A percentile compares a stretch with the other conserved stretches of the same genome.
Evolutionary conservation across 2,329 filamentous ascomycete species (phyloP).

Genomic region (Coniella lustricola): DNA sequence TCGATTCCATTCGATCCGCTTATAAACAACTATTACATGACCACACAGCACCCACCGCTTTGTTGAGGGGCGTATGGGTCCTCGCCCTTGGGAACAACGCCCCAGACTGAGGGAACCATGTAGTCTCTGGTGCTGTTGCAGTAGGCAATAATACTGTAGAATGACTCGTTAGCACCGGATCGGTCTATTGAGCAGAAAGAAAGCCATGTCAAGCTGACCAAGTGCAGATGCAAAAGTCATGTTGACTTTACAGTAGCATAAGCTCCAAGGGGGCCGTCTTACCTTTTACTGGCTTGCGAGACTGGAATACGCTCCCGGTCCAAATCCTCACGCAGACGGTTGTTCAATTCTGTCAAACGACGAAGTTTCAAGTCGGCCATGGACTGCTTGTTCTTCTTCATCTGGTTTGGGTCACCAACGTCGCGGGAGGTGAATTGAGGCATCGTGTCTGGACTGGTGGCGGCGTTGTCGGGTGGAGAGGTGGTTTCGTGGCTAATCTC

Average conservation of each 20-base stretch:
- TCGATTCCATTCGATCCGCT: constrained; percentile 7
- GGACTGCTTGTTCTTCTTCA: constrained; percentile 94
- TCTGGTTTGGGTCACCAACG: constrained; percentile 60
- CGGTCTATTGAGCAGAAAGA: neutral
- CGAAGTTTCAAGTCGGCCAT: constrained; percentile 98
- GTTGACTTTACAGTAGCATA: neutral
- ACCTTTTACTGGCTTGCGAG: constrained; percentile 86
- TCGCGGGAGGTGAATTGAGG: constrained; percentile 62
- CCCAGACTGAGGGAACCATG: constrained; percentile 98
- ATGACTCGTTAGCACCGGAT: constrained; percentile 2
- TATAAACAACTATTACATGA: constrained; percentile 60
- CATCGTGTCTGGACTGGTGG: constrained; percentile 37
- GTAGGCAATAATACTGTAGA: constrained; percentile 83
- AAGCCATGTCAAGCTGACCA: too few relatives aligned
- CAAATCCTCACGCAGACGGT: constrained; percentile 88
- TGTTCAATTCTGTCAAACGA: constrained; percentile 93
- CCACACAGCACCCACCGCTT: constrained; percentile 82
- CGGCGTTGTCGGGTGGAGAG: constrained; percentile 18
- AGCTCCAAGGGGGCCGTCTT: constrained; percentile 27
- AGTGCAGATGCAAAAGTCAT: neutral
- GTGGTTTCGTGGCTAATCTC: constrained; percentile 24
- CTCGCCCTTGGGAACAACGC: constrained; percentile 85
- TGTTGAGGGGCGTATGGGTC: constrained; percentile 98
- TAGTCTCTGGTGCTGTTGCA: constrained; percentile 97
- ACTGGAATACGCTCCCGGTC: constrained; percentile 94